phyloP scores from a whole-genome alignment of 768 basidiomycete species.

The Boletus patriciae region DNA sequence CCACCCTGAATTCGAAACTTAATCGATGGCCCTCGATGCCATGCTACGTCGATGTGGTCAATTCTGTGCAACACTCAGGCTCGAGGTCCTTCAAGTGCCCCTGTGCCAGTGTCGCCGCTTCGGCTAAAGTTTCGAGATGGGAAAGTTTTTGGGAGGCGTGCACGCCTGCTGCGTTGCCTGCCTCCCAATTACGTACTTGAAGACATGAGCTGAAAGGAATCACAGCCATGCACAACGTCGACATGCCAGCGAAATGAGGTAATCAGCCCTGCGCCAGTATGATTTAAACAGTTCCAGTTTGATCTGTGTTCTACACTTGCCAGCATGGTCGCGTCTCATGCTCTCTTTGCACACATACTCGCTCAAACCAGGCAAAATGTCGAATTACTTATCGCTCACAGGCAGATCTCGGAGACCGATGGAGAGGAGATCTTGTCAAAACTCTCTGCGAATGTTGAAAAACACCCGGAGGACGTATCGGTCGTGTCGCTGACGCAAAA shows the following conservation, averaged over 20 bases:
- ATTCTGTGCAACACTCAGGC: too few relatives aligned
- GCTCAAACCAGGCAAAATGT: slow-evolving; percentile 49
- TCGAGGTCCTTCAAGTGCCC: too few relatives aligned
- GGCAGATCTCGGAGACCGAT: slow-evolving; percentile 41
- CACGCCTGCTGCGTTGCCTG: too few relatives aligned
- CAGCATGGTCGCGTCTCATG: slow-evolving; percentile 26
- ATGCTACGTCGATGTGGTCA: too few relatives aligned
- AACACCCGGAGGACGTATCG: slow-evolving; percentile 18
- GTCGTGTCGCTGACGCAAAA: slow-evolving; percentile 23
- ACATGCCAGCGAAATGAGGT: slow-evolving; percentile 20
- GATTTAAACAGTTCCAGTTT: slow-evolving; percentile 11
- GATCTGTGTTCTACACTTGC: not conserved
- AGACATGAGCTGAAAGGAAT: not conserved
- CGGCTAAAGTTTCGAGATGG: too few relatives aligned
- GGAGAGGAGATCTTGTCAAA: slow-evolving; percentile 41
- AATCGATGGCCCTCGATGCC: too few relatives aligned
- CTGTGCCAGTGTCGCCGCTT: too few relatives aligned
- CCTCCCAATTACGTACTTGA: too few relatives aligned
- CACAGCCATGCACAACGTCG: too few relatives aligned
- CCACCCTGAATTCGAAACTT: too few relatives aligned
- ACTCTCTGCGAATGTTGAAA: slow-evolving; percentile 31
- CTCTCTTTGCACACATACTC: slow-evolving; percentile 40
- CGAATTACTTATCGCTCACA: slow-evolving; percentile 44
- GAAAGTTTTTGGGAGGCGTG: too few relatives aligned
- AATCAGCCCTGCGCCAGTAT: slow-evolving; percentile 16